Base-by-base conservation (phyloP, 306 rosid genomes). In the Hippophae rhamnoides region DNA sequence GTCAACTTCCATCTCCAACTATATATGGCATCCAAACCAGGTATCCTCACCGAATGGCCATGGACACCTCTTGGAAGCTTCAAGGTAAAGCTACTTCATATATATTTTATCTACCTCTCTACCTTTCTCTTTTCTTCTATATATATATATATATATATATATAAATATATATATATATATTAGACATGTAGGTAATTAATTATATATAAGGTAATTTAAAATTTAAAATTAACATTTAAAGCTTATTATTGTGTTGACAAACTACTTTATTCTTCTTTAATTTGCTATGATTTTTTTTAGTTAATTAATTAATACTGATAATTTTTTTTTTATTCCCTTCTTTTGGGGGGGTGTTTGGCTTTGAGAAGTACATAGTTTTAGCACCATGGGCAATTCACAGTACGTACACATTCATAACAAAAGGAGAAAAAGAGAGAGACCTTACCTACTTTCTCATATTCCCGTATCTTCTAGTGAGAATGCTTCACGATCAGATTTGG, bases 401-500 rank as follows among this genome's bases (percentile, higher is more conserved):
- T 57, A 53, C 70, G 7, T 45, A 73, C 69, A 48, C 46, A 47
- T 73, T 42, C 64, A 4, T 73, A 12, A 13, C 10, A 3, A 62
- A 43, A 6, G 62, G 43, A 27, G 69, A 62, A 61, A 13, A 50
- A 13, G 52, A 65, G 62, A 73, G 69, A 68, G 54, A 73, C 13
- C 0, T 52, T 1, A 1, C 47, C 10, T 6, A 41, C 25, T 54
- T 73, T 26, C 47, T 63, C 9, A 26, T 73, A 10, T 40, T 68
- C 43, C 78, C 73, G 9, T 53, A 61, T 52, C 61, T 73, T 38
- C 10, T 73, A n/a, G 51, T n/a, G 60, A 62, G 73, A 58, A 54
- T 53, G 66, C 52, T 68, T 58, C 78, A 73, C 63, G 67, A 73
- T 53, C 78, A 73, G 66, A 56, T 73, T 23, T 73, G 78, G 69